Conservation (phyloP, 2,329 filamentous ascomycete genomes). For the Pyricularia pennisetigena region DNA sequence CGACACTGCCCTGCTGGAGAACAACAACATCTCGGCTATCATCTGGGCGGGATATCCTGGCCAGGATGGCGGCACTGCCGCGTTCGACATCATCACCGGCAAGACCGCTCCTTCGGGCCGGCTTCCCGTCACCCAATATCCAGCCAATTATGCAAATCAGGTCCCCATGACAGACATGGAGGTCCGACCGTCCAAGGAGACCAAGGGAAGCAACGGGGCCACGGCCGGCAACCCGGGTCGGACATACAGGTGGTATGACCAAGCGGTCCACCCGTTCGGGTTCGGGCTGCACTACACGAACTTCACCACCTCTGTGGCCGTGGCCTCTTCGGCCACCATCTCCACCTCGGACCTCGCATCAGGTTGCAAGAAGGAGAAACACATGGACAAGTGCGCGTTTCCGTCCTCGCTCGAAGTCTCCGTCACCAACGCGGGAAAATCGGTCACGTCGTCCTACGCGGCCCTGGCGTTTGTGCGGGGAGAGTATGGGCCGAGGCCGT, state of each 20-base stretch:
- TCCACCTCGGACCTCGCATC: conserved; percentile 6
- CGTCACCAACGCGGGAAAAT: conserved; percentile 36
- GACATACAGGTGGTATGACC: conserved; percentile 49
- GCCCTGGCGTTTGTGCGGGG: conserved; percentile 38
- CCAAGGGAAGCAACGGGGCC: background rate
- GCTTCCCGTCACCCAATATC: conserved; percentile 47
- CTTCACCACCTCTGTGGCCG: conserved; percentile 24
- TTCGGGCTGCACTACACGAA: conserved; percentile 49
- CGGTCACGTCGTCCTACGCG: conserved; percentile 38
- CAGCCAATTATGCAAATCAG: conserved; percentile 34
- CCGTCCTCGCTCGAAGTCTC: conserved; percentile 11
- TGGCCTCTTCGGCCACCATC: background rate
- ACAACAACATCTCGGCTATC: conserved; percentile 36
- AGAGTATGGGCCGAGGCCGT: conserved; percentile 34
- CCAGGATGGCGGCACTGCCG: conserved; percentile 45
- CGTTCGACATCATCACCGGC: conserved; percentile 44
- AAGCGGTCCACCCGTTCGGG: conserved; percentile 42
- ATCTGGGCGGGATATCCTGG: conserved; percentile 52
- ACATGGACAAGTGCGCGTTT: conserved; percentile 13
- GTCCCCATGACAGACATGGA: conserved; percentile 48
- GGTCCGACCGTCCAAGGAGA: conserved; percentile 25
- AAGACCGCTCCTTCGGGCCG: conserved; percentile 39
- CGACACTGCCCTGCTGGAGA: conserved; percentile 34
- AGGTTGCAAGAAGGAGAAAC: conserved; percentile 18
- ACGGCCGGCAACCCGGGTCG: conserved; percentile 30